A percentile compares a stretch with the other conserved stretches of the same genome.
These are phyloP conservation scores for Diplogelasinospora grovesii DNA, from an alignment of 495 filamentous ascomycete genomes.

Conservation along the genomic window DNA sequence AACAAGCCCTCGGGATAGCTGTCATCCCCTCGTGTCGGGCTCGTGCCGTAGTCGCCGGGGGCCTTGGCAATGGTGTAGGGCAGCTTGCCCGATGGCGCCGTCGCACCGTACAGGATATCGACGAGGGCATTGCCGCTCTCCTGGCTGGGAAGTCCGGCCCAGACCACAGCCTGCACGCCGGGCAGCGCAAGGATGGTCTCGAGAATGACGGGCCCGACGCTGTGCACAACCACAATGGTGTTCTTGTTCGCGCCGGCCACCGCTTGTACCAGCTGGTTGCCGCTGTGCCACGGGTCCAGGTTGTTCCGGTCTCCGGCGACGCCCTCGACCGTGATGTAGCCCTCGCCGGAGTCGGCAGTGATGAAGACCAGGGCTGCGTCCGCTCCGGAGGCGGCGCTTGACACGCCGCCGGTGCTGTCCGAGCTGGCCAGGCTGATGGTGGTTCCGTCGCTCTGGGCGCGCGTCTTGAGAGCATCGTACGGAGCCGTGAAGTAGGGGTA, in stretches of 20 bases:
- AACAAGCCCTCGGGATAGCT: constrained; percentile 69
- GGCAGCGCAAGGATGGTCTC: constrained; percentile 75
- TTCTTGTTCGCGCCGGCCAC: constrained; percentile 55
- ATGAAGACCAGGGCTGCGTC: constrained; percentile 61
- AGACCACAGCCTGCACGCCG: constrained; percentile 71
- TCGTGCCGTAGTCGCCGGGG: constrained; percentile 70
- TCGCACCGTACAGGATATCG: constrained; percentile 79
- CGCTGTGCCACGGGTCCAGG: constrained; percentile 67
- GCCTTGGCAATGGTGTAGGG: constrained; percentile 87
- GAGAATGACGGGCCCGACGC: constrained; percentile 80
- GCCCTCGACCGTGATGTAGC: constrained; percentile 57
- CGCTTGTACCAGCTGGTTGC: constrained; percentile 64
- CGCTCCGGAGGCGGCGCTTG: constrained; percentile 44
- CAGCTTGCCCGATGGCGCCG: constrained; percentile 76
- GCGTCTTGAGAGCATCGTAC: constrained; percentile 45
- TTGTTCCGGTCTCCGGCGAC: constrained; percentile 54
- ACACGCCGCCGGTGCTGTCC: constrained; percentile 42
- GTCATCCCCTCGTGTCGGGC: constrained; percentile 50
- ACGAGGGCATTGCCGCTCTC: constrained; percentile 83
- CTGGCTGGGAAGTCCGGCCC: constrained; percentile 86
- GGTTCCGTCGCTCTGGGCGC: constrained; percentile 42
- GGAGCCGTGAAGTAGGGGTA: constrained; percentile 54
- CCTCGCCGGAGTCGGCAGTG: constrained; percentile 60
- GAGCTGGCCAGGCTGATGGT: constrained; percentile 43
- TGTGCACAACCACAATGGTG: constrained; percentile 86